Conservation (phyloP, 2,329 filamentous ascomycete species). For the Geoglossum cookeanum region DNA sequence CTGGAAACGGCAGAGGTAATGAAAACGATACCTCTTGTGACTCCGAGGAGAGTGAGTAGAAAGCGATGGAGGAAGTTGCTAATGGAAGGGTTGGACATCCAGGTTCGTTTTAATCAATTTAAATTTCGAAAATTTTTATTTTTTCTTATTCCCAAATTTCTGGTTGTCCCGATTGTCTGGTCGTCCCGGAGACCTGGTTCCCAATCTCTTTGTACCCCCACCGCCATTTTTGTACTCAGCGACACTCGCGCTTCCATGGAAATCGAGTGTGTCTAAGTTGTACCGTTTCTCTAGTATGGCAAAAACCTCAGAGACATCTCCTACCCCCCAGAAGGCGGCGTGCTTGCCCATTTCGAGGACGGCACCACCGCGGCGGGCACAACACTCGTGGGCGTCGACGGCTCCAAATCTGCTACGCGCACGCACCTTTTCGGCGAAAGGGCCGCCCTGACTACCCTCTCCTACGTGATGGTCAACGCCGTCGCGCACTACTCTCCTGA, state of each 20-base stretch:
- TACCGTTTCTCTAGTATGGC: slow-evolving; percentile 18
- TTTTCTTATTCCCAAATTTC: background rate
- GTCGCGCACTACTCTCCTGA: slow-evolving; percentile 23
- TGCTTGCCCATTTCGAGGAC: slow-evolving; percentile 29
- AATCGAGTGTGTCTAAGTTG: background rate
- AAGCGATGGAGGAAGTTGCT: slow-evolving; percentile 28
- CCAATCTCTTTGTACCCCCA: too few relatives aligned
- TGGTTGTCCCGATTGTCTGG: background rate
- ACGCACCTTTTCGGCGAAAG: slow-evolving; percentile 15
- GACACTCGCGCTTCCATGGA: too few relatives aligned
- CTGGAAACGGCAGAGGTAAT: slow-evolving; percentile 26
- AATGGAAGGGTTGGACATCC: slow-evolving; percentile 25
- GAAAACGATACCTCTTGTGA: slow-evolving; percentile 8
- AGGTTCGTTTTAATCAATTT: background rate
- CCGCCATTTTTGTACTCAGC: background rate
- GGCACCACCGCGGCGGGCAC: slow-evolving; percentile 23
- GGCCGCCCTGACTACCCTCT: slow-evolving; percentile 20
- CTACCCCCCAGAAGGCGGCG: slow-evolving; percentile 16
- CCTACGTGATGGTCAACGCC: slow-evolving; percentile 23
- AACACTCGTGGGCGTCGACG: slow-evolving; percentile 33
- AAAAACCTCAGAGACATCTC: slow-evolving; percentile 20
- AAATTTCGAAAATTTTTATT: background rate
- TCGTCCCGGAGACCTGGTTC: too few relatives aligned
- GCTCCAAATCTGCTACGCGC: slow-evolving; percentile 27
- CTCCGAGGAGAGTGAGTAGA: slow-evolving; percentile 29